Evolutionary conservation across 192 early-diverging fungal genomes (phyloP).

Genomic region (Coemansia furcata): DNA sequence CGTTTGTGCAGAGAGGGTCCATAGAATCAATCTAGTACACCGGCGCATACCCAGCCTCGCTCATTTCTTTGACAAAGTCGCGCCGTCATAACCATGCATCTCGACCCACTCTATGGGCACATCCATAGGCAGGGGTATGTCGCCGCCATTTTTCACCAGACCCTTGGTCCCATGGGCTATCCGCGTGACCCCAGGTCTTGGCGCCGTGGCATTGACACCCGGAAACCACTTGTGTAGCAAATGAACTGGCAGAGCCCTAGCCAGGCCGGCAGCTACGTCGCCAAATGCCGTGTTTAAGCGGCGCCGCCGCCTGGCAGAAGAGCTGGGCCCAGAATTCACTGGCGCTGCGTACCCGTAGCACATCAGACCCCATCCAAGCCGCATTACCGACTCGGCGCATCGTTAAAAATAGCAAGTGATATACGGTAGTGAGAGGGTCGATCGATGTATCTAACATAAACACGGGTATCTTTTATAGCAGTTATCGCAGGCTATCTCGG

Average conservation of each 20-base stretch:
- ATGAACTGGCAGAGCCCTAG: slow-evolving; percentile 16
- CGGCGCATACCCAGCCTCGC: slow-evolving; percentile 41
- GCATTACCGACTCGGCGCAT: slow-evolving; percentile 35
- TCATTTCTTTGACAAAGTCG: slow-evolving; percentile 37
- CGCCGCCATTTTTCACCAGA: neutral
- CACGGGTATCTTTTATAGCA: neutral
- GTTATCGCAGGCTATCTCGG: neutral
- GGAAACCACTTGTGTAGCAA: slow-evolving; percentile 41
- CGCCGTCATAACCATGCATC: slow-evolving; percentile 27
- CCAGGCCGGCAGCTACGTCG: neutral
- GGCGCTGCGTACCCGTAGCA: slow-evolving; percentile 48
- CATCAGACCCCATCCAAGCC: slow-evolving; percentile 51
- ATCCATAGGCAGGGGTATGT: slow-evolving; percentile 31
- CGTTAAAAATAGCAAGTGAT: neutral
- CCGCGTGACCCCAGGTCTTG: neutral
- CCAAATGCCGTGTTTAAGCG: neutral
- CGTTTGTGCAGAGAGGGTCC: neutral
- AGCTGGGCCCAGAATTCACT: slow-evolving; percentile 12
- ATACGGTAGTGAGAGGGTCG: neutral
- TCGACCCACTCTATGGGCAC: slow-evolving; percentile 29
- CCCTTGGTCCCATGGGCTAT: neutral
- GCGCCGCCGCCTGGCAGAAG: slow-evolving; percentile 1
- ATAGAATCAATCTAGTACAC: slow-evolving; percentile 12
- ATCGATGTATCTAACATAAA: neutral
- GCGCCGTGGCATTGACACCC: slow-evolving; percentile 12